A percentile compares a stretch with the other conserved stretches of the same genome.
Conservation (phyloP, 257 asterid genomes). For the Rauvolfia tetraphylla region DNA sequence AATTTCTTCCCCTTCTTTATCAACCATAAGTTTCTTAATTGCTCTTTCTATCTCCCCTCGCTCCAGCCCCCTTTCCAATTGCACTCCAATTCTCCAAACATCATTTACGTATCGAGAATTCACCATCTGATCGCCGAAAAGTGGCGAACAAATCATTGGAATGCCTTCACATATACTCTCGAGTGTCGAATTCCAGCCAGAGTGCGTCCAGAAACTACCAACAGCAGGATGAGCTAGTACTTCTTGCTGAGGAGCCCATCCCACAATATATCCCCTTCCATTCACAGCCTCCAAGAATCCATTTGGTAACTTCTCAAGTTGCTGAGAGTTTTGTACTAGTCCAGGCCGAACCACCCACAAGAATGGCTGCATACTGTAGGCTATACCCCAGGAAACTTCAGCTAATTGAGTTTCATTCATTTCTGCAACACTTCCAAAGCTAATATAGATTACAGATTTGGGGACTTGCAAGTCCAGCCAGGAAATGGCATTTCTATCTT, state of each 20-base stretch:
- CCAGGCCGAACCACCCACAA: slow-evolving; percentile 51
- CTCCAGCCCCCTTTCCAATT: slow-evolving; percentile 22
- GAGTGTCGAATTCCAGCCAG: slow-evolving; percentile 23
- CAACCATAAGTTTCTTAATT: neutral
- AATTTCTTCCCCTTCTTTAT: neutral
- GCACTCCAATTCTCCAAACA: slow-evolving; percentile 38
- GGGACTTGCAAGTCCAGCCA: slow-evolving; percentile 44
- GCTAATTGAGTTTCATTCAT: slow-evolving; percentile 12
- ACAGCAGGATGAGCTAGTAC: slow-evolving; percentile 36
- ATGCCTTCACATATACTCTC: slow-evolving; percentile 38
- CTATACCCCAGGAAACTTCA: slow-evolving; percentile 22
- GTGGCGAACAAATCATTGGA: slow-evolving; percentile 46
- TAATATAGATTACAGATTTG: slow-evolving; percentile 36
- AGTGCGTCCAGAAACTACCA: slow-evolving; percentile 32
- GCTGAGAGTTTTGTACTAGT: slow-evolving; percentile 12
- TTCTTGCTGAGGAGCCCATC: slow-evolving; percentile 27
- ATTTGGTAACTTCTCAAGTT: neutral
- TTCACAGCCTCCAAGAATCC: slow-evolving; percentile 11
- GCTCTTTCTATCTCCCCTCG: neutral
- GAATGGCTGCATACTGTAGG: slow-evolving; percentile 35
- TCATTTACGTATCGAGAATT: slow-evolving; percentile 38
- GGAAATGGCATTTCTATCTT: slow-evolving; percentile 38
- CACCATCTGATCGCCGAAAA: slow-evolving; percentile 39
- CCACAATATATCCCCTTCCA: slow-evolving; percentile 14
- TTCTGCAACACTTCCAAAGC: slow-evolving; percentile 22